phyloP scores from a whole-genome alignment of 768 basidiomycete genomes.

The Tylopilus vinaceipallidus region DNA sequence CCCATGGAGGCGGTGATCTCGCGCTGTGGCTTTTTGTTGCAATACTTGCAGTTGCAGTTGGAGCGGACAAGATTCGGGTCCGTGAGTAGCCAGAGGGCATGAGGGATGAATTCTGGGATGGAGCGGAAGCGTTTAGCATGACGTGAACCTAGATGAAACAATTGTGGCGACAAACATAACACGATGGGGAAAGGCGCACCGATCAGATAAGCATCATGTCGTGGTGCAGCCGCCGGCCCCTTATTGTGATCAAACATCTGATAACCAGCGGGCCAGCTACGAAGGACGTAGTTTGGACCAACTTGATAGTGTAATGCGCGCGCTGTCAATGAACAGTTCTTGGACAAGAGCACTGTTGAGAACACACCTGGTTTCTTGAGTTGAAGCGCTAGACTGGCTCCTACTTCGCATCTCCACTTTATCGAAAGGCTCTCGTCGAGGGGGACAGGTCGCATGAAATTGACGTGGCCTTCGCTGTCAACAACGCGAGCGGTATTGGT shows the following conservation, averaged over 20 bases:
- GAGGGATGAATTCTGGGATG: slow-evolving; percentile 81
- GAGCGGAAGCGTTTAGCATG: slow-evolving; percentile 64
- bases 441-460: slow-evolving; percentile 60
- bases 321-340: background rate
- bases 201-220: slow-evolving; percentile 77
- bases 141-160: slow-evolving; percentile 36
- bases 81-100: slow-evolving; percentile 74
- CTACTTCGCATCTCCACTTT: slow-evolving; percentile 56
- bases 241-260: slow-evolving; percentile 75
- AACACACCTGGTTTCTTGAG: slow-evolving; percentile 51
- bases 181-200: slow-evolving; percentile 42
- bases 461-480: slow-evolving; percentile 63
- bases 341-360: background rate
- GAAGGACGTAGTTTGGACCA: slow-evolving; percentile 57
- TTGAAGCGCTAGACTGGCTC: slow-evolving; percentile 39
- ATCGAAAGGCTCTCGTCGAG: slow-evolving; percentile 50
- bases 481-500: slow-evolving; percentile 50
- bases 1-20: slow-evolving; percentile 66
- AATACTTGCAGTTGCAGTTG: slow-evolving; percentile 77
- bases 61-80: slow-evolving; percentile 46
- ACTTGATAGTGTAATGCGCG: background rate
- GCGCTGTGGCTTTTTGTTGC: slow-evolving; percentile 63
- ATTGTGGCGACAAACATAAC: background rate
- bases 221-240: slow-evolving; percentile 48
- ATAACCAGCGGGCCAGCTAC: slow-evolving; percentile 66